Conservation (phyloP, 768 basidiomycete species). For the Tephrocybe sp. region DNA sequence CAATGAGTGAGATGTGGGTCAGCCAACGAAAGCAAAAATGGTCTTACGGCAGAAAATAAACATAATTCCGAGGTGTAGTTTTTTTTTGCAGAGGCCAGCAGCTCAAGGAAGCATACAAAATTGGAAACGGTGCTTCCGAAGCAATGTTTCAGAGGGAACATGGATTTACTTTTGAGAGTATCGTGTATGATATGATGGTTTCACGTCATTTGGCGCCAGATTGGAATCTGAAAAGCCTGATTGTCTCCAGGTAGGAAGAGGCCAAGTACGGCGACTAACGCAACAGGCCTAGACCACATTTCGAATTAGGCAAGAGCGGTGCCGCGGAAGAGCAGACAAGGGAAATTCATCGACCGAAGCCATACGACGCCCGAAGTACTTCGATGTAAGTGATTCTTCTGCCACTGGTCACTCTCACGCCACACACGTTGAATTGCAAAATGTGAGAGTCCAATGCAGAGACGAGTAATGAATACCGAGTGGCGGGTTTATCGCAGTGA, state of each 20-base stretch:
- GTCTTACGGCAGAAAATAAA: conserved; percentile 1
- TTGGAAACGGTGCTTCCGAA: conserved; percentile 11
- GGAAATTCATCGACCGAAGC: conserved; percentile 23
- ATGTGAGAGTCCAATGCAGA: not conserved
- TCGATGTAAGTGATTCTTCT: conserved; percentile 11
- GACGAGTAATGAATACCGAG: not conserved
- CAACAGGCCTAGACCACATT: conserved; percentile 6
- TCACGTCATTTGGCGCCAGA: conserved; percentile 18
- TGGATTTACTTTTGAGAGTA: conserved; percentile 11
- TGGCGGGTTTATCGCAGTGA: not conserved
- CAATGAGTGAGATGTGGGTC: not conserved
- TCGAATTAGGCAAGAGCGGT: conserved; percentile 14
- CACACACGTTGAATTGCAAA: conserved; percentile 4
- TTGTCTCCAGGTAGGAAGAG: conserved; percentile 4
- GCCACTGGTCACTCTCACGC: conserved; percentile 14
- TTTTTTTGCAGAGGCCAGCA: not conserved
- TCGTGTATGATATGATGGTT: conserved; percentile 18
- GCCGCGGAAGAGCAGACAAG: conserved; percentile 22
- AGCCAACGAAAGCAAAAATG: not conserved
- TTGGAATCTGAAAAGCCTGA: conserved; percentile 11
- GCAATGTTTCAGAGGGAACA: conserved; percentile 14
- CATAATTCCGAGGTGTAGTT: not conserved
- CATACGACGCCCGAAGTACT: not conserved
- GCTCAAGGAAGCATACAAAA: conserved; percentile 1
- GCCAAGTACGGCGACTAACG: conserved; percentile 10